Evolutionary conservation across 2,329 filamentous ascomycete species (phyloP).

Genomic region (Clonostachys rosea): DNA sequence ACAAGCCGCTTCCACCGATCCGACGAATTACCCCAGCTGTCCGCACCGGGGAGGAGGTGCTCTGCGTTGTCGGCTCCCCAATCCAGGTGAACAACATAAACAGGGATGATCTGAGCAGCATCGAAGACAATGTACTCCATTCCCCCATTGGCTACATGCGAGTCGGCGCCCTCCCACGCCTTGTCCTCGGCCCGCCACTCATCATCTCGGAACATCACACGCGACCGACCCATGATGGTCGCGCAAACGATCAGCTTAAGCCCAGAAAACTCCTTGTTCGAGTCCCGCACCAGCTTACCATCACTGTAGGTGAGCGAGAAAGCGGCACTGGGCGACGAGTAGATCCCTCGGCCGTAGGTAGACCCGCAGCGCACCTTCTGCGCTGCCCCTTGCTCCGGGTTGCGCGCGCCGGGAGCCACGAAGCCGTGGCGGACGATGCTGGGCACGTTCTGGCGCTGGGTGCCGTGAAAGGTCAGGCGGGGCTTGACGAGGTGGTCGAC

Average conservation of each 20-base stretch:
- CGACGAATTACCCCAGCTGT: not conserved
- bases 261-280: slow-evolving; percentile 22
- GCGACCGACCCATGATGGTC: slow-evolving; percentile 34
- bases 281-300: not conserved
- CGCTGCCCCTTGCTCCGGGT: not conserved
- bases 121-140: slow-evolving; percentile 38
- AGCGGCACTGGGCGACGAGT: slow-evolving; percentile 31
- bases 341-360: slow-evolving; percentile 34
- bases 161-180: slow-evolving; percentile 21
- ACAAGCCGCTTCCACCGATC: not conserved
- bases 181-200: slow-evolving; percentile 16
- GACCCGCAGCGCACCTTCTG: slow-evolving; percentile 15
- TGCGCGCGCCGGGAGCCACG: slow-evolving; percentile 21
- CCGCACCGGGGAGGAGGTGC: slow-evolving; percentile 2
- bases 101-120: slow-evolving; percentile 33
- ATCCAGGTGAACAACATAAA: slow-evolving; percentile 39
- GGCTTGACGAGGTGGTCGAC: slow-evolving; percentile 27
- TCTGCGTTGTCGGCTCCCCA: slow-evolving; percentile 23
- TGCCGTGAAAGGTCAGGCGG: slow-evolving; percentile 33
- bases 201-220: slow-evolving; percentile 16
- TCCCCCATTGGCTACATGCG: slow-evolving; percentile 26
- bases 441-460: slow-evolving; percentile 22
- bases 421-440: slow-evolving; percentile 39
- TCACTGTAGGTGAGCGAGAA: slow-evolving; percentile 29
- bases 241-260: slow-evolving; percentile 38